These are phyloP conservation scores for Kwoniella heveanensis DNA, from an alignment of 768 basidiomycete species.

Conservation along the genomic window DNA sequence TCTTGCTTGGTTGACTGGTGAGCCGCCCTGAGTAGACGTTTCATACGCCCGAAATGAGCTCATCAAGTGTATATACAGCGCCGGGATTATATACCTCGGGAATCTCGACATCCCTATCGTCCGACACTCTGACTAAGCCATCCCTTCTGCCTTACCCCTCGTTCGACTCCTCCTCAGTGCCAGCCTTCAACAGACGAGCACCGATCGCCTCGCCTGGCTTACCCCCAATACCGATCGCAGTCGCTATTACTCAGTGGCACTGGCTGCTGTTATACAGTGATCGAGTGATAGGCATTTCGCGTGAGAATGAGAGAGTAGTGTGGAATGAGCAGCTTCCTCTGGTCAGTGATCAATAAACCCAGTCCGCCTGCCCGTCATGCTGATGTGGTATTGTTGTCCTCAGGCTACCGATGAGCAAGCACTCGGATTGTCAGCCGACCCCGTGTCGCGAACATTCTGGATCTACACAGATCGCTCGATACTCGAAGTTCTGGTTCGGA, in stretches of 20 bases:
- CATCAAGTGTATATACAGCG: constrained; percentile 58
- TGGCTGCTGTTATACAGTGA: constrained; percentile 82
- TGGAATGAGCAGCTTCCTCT: constrained; percentile 83
- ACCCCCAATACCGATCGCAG: constrained; percentile 67
- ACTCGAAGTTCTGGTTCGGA: constrained; percentile 79
- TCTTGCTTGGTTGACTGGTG: constrained; percentile 91
- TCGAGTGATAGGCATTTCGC: constrained; percentile 73
- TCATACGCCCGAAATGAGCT: not conserved
- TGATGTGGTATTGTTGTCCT: not conserved
- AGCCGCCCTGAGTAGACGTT: constrained; percentile 34
- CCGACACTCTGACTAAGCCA: constrained; percentile 58
- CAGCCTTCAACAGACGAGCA: constrained; percentile 32
- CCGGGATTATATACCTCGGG: constrained; percentile 81
- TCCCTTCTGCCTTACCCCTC: constrained; percentile 51
- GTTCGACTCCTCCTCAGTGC: constrained; percentile 33
- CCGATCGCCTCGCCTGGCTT: constrained; percentile 20
- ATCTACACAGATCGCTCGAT: constrained; percentile 84
- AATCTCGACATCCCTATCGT: constrained; percentile 78
- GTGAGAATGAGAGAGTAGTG: constrained; percentile 74
- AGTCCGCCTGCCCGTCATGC: not conserved
- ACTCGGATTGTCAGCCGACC: constrained; percentile 77
- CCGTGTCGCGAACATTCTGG: constrained; percentile 89
- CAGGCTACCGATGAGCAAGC: constrained; percentile 77
- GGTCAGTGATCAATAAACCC: constrained; percentile 61
- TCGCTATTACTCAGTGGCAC: constrained; percentile 88